Conservation (phyloP, 2,329 filamentous ascomycete genomes). For the Botryosphaeria dothidea region DNA sequence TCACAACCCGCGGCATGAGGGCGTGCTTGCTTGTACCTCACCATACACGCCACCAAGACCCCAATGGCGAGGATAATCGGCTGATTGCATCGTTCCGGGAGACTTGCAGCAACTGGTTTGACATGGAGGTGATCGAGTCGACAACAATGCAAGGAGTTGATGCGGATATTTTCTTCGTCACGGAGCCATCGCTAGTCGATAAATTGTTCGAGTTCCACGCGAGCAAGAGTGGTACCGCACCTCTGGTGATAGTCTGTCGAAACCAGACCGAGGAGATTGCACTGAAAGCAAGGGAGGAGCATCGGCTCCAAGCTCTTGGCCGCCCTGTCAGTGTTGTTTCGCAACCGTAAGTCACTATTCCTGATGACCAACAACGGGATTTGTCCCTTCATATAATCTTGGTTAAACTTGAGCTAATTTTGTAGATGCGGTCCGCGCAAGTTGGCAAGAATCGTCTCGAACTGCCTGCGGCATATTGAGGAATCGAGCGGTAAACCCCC, state of each 20-base stretch:
- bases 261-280: conserved; percentile 17
- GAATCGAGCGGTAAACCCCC: not conserved
- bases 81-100: conserved; percentile 14
- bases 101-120: conserved; percentile 18
- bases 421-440: conserved; percentile 16
- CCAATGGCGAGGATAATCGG: not conserved
- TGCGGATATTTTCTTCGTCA: conserved; percentile 16
- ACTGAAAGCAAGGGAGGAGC: conserved; percentile 10
- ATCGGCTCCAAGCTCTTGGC: conserved; percentile 13
- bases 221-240: conserved; percentile 11
- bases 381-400: not conserved
- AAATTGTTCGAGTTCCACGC: conserved; percentile 19
- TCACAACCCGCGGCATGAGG: conserved; percentile 6
- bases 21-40: conserved; percentile 5
- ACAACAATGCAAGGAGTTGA: conserved; percentile 1
- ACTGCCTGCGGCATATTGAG: not conserved
- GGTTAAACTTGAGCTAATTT: not conserved
- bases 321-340: conserved; percentile 11
- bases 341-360: conserved; percentile 16
- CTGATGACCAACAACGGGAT: not conserved
- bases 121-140: conserved; percentile 16
- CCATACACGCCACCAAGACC: too few species aligned
- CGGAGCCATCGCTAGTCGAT: conserved; percentile 4
- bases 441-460: conserved; percentile 3
- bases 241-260: conserved; percentile 16